These are phyloP conservation scores for Lathyrus oleraceus DNA, from an alignment of 306 rosid genomes.

Conservation along the genomic window DNA sequence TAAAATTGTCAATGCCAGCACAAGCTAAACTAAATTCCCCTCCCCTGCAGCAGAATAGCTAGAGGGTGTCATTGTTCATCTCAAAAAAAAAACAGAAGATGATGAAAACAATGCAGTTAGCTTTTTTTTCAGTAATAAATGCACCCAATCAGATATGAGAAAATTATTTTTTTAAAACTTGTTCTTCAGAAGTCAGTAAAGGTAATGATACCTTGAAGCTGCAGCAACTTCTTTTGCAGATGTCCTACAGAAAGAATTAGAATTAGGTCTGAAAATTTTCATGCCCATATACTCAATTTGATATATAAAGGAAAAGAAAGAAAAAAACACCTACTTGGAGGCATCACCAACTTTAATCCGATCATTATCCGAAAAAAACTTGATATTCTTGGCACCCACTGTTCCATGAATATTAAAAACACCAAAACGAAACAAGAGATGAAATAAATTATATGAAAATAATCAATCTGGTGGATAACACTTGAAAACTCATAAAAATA, in stretches of 20 bases:
- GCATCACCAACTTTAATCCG: slow-evolving; percentile 42
- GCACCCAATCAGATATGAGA: not conserved
- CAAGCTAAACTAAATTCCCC: not conserved
- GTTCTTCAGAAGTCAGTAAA: not conserved
- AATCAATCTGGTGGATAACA: not conserved
- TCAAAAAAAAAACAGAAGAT: slow-evolving; percentile 12
- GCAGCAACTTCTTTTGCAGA: slow-evolving; percentile 30
- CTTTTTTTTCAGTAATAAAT: not conserved
- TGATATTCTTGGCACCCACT: slow-evolving; percentile 50
- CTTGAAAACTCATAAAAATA: slow-evolving; percentile 1
- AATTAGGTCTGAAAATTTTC: not conserved
- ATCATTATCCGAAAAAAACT: slow-evolving; percentile 56
- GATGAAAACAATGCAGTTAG: not conserved
- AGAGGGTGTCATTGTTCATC: slow-evolving; percentile 21
- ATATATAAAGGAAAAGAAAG: not conserved
- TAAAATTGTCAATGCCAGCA: not conserved
- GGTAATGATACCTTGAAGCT: slow-evolving; percentile 38
- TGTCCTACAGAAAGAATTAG: slow-evolving; percentile 28
- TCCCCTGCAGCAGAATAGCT: not conserved
- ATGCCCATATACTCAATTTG: not conserved
- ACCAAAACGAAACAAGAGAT: not conserved
- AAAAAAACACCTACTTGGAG: slow-evolving; percentile 37
- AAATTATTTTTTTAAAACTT: not conserved
- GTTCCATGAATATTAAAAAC: slow-evolving; percentile 13
- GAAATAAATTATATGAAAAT: not conserved